phyloP scores from a whole-genome alignment of 306 rosid genomes.

The Astragalus glycyphyllos region DNA sequence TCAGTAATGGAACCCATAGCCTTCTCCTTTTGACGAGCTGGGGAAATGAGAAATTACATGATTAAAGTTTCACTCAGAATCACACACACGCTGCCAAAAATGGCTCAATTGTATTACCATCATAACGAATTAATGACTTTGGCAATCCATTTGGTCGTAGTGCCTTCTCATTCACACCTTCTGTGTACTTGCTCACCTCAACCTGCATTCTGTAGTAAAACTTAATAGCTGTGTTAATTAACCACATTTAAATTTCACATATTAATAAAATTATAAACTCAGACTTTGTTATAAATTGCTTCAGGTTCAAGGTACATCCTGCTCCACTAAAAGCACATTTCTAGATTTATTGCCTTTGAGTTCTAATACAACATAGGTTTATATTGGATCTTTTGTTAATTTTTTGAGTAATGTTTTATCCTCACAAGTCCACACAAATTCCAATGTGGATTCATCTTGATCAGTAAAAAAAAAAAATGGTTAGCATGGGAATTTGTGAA shows the following conservation, averaged over 20 bases:
- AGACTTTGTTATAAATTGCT: neutral
- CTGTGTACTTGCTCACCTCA: constrained; percentile 92
- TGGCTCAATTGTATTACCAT: constrained; percentile 55
- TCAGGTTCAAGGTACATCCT: too few relatives aligned
- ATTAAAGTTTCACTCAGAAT: constrained; percentile 40
- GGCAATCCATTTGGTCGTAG: constrained; percentile 83
- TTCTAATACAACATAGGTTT: too few relatives aligned
- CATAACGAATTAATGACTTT: constrained; percentile 80
- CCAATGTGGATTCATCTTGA: too few relatives aligned
- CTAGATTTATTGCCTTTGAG: too few relatives aligned
- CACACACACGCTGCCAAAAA: constrained; percentile 2
- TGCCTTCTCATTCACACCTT: constrained; percentile 77
- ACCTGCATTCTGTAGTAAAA: constrained; percentile 91
- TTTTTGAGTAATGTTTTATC: too few relatives aligned
- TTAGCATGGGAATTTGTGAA: neutral
- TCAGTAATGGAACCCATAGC: constrained; percentile 82
- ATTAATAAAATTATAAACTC: neutral
- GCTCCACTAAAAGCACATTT: too few relatives aligned
- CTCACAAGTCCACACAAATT: too few relatives aligned
- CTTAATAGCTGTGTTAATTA: constrained; percentile 37
- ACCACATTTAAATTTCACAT: constrained; percentile 15
- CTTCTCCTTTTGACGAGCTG: constrained; percentile 88
- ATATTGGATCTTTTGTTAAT: too few relatives aligned
- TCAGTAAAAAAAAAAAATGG: too few relatives aligned
- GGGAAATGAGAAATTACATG: constrained; percentile 46